These are phyloP conservation scores for Echinochloa phyllopogon DNA, from an alignment of 176 grass and related monocot species.

Conservation along the genomic window DNA sequence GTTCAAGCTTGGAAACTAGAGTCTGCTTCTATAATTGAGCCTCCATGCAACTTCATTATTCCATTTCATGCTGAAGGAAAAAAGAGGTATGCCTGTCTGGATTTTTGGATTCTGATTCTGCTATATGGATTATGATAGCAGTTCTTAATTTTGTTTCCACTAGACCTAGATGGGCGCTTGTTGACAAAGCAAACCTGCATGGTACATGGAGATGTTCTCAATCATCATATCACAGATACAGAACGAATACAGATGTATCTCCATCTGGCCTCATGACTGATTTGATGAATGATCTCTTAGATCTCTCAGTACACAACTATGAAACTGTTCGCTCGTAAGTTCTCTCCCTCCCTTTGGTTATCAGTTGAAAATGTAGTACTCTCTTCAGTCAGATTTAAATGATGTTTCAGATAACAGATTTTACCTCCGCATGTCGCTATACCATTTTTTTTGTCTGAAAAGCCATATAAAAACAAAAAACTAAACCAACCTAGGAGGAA, in stretches of 20 bases:
- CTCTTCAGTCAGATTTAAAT: not conserved
- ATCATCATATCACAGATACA: conserved; percentile 89
- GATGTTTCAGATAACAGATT: not conserved
- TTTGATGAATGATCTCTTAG: conserved; percentile 90
- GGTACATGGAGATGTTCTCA: conserved; percentile 92
- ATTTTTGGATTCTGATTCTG: conserved; percentile 33
- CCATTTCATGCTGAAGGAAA: conserved; percentile 78
- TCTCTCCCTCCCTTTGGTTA: conserved; percentile 1
- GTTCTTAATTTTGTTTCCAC: conserved; percentile 26
- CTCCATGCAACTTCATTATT: conserved; percentile 91
- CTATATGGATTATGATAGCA: conserved; percentile 27
- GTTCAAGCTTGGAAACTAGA: conserved; percentile 93
- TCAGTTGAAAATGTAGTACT: not conserved
- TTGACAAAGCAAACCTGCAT: conserved; percentile 90
- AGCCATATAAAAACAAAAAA: not conserved
- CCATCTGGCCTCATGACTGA: conserved; percentile 70
- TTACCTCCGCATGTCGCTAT: too few species aligned
- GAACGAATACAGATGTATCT: conserved; percentile 66
- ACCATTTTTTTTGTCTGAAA: too few species aligned
- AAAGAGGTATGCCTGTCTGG: conserved; percentile 68
- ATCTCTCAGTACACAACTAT: conserved; percentile 94
- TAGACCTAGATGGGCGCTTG: conserved; percentile 95
- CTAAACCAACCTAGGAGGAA: too few species aligned
- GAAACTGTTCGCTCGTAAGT: conserved; percentile 95
- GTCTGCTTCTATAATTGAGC: conserved; percentile 88